Conservation (phyloP, 129 eudicot species). For the Ambrosia artemisiifolia region DNA sequence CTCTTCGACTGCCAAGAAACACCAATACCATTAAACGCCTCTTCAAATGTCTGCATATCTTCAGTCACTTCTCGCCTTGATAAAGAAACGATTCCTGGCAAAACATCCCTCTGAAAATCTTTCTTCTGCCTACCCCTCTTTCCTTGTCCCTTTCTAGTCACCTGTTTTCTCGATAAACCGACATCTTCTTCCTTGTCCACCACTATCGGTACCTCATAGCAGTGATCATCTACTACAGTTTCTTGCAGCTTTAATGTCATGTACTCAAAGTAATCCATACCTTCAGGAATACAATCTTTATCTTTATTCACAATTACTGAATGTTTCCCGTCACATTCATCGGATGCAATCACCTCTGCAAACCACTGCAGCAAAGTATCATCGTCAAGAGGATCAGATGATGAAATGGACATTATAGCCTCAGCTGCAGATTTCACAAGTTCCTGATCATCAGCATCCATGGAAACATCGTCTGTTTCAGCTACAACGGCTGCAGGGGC, state of each 20-base stretch:
- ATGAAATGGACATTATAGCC: constrained; percentile 59
- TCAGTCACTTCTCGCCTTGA: constrained; percentile 49
- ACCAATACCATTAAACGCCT: constrained; percentile 48
- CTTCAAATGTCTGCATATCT: constrained; percentile 71
- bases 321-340: constrained; percentile 2
- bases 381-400: constrained; percentile 18
- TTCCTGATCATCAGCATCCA: constrained; percentile 31
- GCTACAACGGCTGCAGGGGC: constrained; percentile 49
- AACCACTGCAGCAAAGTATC: constrained; percentile 54
- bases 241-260: constrained; percentile 69
- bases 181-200: constrained; percentile 29
- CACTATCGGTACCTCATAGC: constrained; percentile 14
- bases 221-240: constrained; percentile 22
- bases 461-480: constrained; percentile 23
- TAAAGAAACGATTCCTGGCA: constrained; percentile 63
- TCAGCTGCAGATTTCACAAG: constrained; percentile 57
- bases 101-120: constrained; percentile 70
- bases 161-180: constrained; percentile 24
- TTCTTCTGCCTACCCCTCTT: constrained; percentile 58
- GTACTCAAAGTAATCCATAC: constrained; percentile 76
- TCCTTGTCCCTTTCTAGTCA: constrained; percentile 48
- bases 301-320: not conserved
- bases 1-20: constrained; percentile 45
- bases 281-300: constrained; percentile 46
- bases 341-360: constrained; percentile 51